Percentiles rank a stretch among this genome's conserved stretches.
phyloP scores from a whole-genome alignment of 805 yeast species.

The Hanseniaspora pseudoguilliermondii region DNA sequence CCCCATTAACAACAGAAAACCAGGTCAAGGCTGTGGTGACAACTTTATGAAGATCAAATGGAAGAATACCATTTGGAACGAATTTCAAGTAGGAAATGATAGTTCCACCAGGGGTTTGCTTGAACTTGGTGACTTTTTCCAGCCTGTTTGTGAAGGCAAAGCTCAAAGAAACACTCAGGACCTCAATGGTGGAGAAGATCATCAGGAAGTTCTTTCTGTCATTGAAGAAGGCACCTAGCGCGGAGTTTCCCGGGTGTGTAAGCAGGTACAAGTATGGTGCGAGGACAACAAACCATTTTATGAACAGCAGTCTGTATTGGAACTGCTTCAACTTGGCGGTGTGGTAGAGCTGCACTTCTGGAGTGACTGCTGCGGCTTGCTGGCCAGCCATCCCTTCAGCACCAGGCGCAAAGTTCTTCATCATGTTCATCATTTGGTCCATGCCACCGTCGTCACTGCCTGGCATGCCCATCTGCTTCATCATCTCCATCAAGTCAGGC shows the following conservation, averaged over 20 bases:
- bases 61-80: slow-evolving; percentile 27
- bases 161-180: slow-evolving; percentile 25
- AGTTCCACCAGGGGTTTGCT: slow-evolving; percentile 22
- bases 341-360: slow-evolving; percentile 21
- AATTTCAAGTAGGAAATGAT: slow-evolving; percentile 23
- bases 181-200: slow-evolving; percentile 26
- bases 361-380: slow-evolving; percentile 19
- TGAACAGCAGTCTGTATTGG: slow-evolving; percentile 22
- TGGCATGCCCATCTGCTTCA: slow-evolving; percentile 7
- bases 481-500: slow-evolving; percentile 10
- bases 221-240: slow-evolving; percentile 10
- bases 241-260: slow-evolving; percentile 15
- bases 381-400: slow-evolving; percentile 12
- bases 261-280: slow-evolving; percentile 24
- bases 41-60: slow-evolving; percentile 16
- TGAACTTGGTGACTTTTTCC: slow-evolving; percentile 21
- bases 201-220: slow-evolving; percentile 26
- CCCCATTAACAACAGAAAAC: slow-evolving; percentile 27
- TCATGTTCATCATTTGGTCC: slow-evolving; percentile 20
- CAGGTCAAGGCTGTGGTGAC: slow-evolving; percentile 12
- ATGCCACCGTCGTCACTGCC: slow-evolving; percentile 10
- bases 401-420: slow-evolving; percentile 17
- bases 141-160: slow-evolving; percentile 22
- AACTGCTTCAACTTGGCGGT: slow-evolving; percentile 22
- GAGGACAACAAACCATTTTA: slow-evolving; percentile 25